phyloP scores from a whole-genome alignment of 257 asterid species.

The Lavandula angustifolia region DNA sequence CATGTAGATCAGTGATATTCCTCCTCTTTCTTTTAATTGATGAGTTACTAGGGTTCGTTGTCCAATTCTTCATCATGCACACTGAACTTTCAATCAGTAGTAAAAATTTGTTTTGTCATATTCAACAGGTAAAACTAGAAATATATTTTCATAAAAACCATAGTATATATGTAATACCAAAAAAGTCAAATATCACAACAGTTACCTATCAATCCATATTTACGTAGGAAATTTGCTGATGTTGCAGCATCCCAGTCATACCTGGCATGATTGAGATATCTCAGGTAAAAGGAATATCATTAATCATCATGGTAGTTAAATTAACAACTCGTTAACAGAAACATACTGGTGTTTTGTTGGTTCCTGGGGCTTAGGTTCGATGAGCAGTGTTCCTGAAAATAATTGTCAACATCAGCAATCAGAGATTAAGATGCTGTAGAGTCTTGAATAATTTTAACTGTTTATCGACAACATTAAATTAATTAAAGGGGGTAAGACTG shows the following conservation, averaged over 20 bases:
- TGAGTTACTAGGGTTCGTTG: too few relatives aligned
- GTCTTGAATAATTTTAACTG: too few relatives aligned
- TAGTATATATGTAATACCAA: too few relatives aligned
- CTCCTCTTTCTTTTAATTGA: too few relatives aligned
- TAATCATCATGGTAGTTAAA: background rate
- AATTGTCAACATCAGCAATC: background rate
- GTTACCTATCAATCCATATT: conserved; percentile 82
- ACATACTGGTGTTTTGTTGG: conserved; percentile 78
- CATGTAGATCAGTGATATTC: too few relatives aligned
- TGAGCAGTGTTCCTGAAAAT: conserved; percentile 79
- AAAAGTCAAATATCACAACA: background rate
- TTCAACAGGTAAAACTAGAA: too few relatives aligned
- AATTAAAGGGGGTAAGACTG: background rate
- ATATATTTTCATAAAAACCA: too few relatives aligned
- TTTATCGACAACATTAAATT: background rate
- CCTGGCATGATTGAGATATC: conserved; percentile 42
- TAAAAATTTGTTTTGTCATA: too few relatives aligned
- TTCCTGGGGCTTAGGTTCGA: conserved; percentile 99
- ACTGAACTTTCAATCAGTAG: too few relatives aligned
- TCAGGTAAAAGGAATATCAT: conserved; percentile 19
- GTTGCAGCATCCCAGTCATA: conserved; percentile 99
- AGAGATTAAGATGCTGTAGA: too few relatives aligned
- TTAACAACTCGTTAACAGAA: conserved; percentile 12
- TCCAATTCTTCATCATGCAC: too few relatives aligned
- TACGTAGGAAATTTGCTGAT: conserved; percentile 86